Conservation (phyloP, 257 asterid species). For the Solanum gandarillasii region DNA sequence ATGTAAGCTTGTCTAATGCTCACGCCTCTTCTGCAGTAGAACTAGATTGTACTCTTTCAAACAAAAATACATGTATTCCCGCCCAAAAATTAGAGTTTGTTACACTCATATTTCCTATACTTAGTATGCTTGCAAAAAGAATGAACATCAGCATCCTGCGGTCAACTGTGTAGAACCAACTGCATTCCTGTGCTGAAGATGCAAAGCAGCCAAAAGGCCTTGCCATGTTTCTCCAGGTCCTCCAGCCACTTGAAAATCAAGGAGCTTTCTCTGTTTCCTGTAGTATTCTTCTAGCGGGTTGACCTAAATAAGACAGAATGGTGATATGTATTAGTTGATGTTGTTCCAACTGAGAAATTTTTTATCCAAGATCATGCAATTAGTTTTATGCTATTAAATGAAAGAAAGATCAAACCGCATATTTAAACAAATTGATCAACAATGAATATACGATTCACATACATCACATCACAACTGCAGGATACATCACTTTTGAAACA, state of each 20-base stretch:
- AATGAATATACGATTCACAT: background rate
- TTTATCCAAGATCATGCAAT: background rate
- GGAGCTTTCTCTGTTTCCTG: constrained; percentile 71
- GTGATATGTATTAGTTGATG: background rate
- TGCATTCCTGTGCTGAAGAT: constrained; percentile 56
- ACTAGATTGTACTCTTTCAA: background rate
- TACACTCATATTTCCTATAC: background rate
- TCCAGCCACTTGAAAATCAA: constrained; percentile 61
- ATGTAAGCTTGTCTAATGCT: background rate
- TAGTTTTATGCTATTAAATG: background rate
- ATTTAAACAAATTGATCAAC: background rate
- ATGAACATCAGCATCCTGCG: constrained; percentile 24
- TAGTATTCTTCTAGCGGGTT: constrained; percentile 78
- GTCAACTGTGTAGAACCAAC: constrained; percentile 50
- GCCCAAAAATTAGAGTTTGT: background rate
- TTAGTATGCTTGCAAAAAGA: background rate
- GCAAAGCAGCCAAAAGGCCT: constrained; percentile 85
- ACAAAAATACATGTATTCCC: background rate
- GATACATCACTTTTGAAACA: background rate
- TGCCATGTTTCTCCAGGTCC: constrained; percentile 77
- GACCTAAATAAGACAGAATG: constrained; percentile 26
- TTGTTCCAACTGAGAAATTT: background rate
- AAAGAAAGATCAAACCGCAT: background rate
- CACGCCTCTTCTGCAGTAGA: background rate
- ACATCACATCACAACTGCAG: background rate